Evolutionary conservation across 2,329 filamentous ascomycete genomes (phyloP).

Genomic region (Epichloe sp.): DNA sequence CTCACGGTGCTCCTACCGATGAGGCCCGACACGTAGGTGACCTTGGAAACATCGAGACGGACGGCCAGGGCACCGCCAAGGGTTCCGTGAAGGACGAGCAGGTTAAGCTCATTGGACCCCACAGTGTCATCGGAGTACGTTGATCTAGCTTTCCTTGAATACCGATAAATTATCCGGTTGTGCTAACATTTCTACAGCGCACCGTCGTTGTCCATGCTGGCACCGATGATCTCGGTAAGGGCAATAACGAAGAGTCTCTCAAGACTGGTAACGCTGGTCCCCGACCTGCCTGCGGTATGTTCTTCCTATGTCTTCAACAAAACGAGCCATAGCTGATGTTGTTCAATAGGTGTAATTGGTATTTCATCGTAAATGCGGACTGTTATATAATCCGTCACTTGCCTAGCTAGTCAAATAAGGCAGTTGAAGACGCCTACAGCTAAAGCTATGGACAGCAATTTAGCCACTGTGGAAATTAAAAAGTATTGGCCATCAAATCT

Average conservation of each 20-base stretch:
- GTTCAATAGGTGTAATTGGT: conserved; percentile 61
- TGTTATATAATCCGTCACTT: background rate
- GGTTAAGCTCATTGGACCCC: conserved; percentile 89
- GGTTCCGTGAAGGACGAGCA: conserved; percentile 68
- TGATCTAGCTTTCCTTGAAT: background rate
- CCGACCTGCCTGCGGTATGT: conserved; percentile 85
- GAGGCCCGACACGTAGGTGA: conserved; percentile 88
- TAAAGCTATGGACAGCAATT: background rate
- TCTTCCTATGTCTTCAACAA: conserved; percentile 6
- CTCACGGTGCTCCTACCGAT: conserved; percentile 77
- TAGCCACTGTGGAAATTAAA: background rate
- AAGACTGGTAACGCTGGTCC: conserved; percentile 94
- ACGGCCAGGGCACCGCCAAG: conserved; percentile 79
- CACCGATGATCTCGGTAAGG: conserved; percentile 93
- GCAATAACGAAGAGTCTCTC: conserved; percentile 84
- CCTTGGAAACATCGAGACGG: conserved; percentile 93
- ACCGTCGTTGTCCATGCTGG: conserved; percentile 90
- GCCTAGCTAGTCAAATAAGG: background rate
- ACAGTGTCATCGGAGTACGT: conserved; percentile 85
- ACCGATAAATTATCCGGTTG: background rate
- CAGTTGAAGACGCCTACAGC: no score
- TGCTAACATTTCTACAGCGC: conserved; percentile 41
- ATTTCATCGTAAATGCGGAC: conserved; percentile 54
- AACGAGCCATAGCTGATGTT: conserved; percentile 7
- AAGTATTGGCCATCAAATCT: background rate